Base-by-base conservation (phyloP, 225 moss, liverwort and hornwort species). In the Sphagnum tenellum region DNA sequence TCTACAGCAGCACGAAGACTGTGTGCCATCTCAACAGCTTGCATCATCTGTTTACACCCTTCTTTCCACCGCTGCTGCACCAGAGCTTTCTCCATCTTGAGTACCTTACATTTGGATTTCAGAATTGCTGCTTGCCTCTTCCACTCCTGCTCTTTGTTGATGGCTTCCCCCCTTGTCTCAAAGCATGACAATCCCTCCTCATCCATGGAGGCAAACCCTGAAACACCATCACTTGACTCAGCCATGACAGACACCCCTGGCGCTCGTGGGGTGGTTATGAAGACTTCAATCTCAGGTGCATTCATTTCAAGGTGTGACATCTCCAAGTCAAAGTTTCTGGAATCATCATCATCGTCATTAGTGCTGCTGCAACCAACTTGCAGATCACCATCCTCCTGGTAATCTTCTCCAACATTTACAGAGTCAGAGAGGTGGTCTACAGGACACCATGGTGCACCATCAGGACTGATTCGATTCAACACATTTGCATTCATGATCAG, bases 21-120 rank as follows among this genome's bases (percentile, higher is more conserved):
- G 58, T 89, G 83, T 29, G 94, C 87, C 89, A 90, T 89, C 67
- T 80, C 79, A 5, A 90, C 83, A 3, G 90, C 87, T 72, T 94
- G 86, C 8, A 87, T 85, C 74, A 90, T 89, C 62, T 89, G 87
- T 5, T 57, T 79, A 66, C 85, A 82, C 9, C 90, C 83, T 11
- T 79, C 72, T 59, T 83, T 79, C 94, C 94, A 94, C 60, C 83
- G 82, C 55, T 80, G 82, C 51, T 77, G 70, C 12, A 84, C 82
- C n/a, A 82, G 71, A 60, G 78, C 83, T 69, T 86, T 90, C 62
- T 94, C 90, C 83, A 81, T 87, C 66, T 75, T 73, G 67, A 90
- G 71, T 44, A 85, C 76, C 65, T 89, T 85, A 48, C 90, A 90
- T 65, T 90, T 94, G 7, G 82, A 81, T 71, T 85, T 90, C 68